Evolutionary conservation across 2,329 filamentous ascomycete species (phyloP).

Genomic region (Fusarium cyanostomum): DNA sequence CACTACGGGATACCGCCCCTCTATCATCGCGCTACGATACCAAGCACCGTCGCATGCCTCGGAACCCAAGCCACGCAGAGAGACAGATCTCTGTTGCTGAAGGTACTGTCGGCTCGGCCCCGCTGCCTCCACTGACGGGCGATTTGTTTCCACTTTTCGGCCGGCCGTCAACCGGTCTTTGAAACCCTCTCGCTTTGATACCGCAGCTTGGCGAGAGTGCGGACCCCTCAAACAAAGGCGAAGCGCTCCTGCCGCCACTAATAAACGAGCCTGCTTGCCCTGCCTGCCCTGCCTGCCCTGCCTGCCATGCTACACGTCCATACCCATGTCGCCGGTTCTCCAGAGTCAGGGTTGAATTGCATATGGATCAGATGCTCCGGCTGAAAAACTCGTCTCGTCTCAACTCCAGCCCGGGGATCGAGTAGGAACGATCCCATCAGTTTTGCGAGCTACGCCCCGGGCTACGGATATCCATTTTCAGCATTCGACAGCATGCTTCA

Average conservation of each 20-base stretch:
- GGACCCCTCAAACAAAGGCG: conserved; percentile 12
- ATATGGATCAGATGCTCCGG: conserved; percentile 22
- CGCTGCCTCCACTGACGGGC: conserved; percentile 34
- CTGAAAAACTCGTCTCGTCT: conserved; percentile 29
- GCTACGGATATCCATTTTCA: not conserved
- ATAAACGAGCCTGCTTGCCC: conserved; percentile 14
- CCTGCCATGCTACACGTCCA: conserved; percentile 20
- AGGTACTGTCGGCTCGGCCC: conserved; percentile 29
- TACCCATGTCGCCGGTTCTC: conserved; percentile 30
- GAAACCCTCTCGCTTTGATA: not conserved
- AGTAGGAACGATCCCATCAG: not conserved
- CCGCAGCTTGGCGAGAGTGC: conserved; percentile 8
- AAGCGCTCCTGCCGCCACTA: conserved; percentile 40
- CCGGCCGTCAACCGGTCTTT: conserved; percentile 26
- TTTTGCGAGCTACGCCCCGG: not conserved
- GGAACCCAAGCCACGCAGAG: not conserved
- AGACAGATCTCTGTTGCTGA: conserved; percentile 4
- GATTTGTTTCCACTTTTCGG: conserved; percentile 35
- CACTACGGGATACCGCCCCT: conserved; percentile 15
- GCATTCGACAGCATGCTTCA: not conserved
- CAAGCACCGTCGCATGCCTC: conserved; percentile 9
- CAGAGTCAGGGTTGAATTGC: conserved; percentile 22
- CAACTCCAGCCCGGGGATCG: conserved; percentile 20
- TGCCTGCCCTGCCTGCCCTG: no score
- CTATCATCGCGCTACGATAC: conserved; percentile 11